A percentile compares a stretch with the other conserved stretches of the same genome.
Evolutionary conservation across 306 rosid species (phyloP).

Genomic region (Cyclanthera cordifolia): DNA sequence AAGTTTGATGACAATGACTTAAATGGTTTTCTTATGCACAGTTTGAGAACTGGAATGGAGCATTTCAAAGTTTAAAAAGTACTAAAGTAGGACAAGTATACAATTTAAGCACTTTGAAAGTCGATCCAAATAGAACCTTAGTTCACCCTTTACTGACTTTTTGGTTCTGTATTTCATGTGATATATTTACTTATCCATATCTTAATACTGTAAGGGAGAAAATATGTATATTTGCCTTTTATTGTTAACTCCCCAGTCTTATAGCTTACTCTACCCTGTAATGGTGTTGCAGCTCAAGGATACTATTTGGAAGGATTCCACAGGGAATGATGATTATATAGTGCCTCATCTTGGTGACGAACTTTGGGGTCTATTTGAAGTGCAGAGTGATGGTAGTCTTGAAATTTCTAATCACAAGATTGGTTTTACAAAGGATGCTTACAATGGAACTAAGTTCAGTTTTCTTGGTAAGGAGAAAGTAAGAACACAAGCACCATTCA

Average conservation of each 20-base stretch:
- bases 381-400: constrained; percentile 28
- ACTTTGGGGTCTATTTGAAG: constrained; percentile 22
- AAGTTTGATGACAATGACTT: background rate
- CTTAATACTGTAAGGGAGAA: background rate
- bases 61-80: background rate
- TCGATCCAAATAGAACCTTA: too few relatives aligned
- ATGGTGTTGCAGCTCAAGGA: constrained; percentile 52
- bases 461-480: constrained; percentile 27
- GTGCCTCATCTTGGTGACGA: constrained; percentile 35
- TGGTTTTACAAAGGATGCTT: constrained; percentile 22
- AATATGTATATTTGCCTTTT: background rate
- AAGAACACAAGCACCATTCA: constrained; percentile 20
- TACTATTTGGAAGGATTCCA: constrained; percentile 44
- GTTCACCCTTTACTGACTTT: too few relatives aligned
- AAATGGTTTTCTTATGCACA: background rate
- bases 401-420: constrained; percentile 25
- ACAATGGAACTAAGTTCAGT: constrained; percentile 22
- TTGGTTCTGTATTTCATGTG: background rate
- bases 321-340: constrained; percentile 40
- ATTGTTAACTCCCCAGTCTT: background rate
- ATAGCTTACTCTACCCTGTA: constrained; percentile 6
- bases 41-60: background rate
- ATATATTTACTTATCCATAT: background rate
- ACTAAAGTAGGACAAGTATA: background rate
- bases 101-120: background rate